A percentile compares a stretch with the other conserved stretches of the same genome.
Conservation (phyloP, 768 basidiomycete species). For the Guyanaporus albipodus region DNA sequence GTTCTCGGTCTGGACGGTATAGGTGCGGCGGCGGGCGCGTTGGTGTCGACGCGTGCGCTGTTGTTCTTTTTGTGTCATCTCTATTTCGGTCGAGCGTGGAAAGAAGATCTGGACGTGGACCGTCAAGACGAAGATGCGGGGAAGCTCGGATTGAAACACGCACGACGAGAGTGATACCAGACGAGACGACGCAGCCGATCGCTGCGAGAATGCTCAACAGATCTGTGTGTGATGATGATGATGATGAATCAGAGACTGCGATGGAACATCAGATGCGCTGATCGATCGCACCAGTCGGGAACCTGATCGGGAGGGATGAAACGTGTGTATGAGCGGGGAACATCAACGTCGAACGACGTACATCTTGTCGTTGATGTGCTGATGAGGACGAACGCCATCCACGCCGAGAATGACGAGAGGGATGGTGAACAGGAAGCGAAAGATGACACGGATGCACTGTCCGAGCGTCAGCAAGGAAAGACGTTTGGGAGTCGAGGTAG, state of each 20-base stretch:
- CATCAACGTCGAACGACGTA: conserved; percentile 17
- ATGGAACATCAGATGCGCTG: too few species aligned
- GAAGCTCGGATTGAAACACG: background rate
- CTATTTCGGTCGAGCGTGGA: conserved; percentile 69
- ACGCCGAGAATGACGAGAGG: conserved; percentile 63
- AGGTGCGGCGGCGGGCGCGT: too few species aligned
- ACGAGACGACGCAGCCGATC: conserved; percentile 63
- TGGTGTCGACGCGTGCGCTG: conserved; percentile 22
- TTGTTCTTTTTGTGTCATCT: conserved; percentile 53
- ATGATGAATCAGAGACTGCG: too few species aligned
- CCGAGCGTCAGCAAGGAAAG: background rate
- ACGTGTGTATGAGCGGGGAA: background rate
- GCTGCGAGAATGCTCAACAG: conserved; percentile 53
- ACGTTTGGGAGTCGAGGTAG: background rate
- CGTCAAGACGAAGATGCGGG: background rate
- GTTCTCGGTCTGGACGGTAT: too few species aligned
- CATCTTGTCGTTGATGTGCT: conserved; percentile 62
- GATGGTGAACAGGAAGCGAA: conserved; percentile 68
- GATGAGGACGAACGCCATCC: conserved; percentile 63
- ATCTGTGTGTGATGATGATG: too few species aligned
- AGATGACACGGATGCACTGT: conserved; percentile 65
- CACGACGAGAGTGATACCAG: conserved; percentile 71
- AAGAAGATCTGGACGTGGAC: conserved; percentile 65
- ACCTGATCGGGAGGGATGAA: conserved; percentile 14
- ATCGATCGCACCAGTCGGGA: conserved; percentile 22